Base-by-base conservation (phyloP, 345 rosid species). In the Aegle marmelos region DNA sequence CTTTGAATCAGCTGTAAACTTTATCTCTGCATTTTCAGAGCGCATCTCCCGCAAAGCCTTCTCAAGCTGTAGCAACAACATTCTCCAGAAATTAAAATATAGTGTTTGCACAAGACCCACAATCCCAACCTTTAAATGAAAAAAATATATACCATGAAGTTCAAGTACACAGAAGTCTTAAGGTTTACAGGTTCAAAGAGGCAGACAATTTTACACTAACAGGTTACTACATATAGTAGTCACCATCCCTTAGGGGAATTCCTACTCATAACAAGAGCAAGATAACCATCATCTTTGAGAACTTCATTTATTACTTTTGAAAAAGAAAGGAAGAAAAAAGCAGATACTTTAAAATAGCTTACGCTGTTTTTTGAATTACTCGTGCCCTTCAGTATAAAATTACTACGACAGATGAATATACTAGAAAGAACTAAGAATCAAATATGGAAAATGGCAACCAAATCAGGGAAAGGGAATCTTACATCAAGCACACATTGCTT, bases 401-500 rank as follows among this genome's bases (percentile, higher is more conserved):
- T 25, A 10, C 31, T 58, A 24, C 2, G 57, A 9, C 11, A 10
- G 19, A n/a, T 21, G 4, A 78, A 50, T 34, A 75, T 56, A 41
- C 30, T 22, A 45, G 41, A 59, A 30, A 68, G 30, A 59, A 57
- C 41, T 54, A 4, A 54, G 27, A 75, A 70, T 8, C 34, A 17
- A 34, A 58, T n/a, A 13, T 25, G 16, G 36, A 57, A 16, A 66
- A 21, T 37, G 6, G 27, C 60, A 0, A 58, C 45, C 30, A 53
- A 64, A 70, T 45, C 19, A 34, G 48, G 62, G 63, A 67, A 17
- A 17, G 27, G 64, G 68, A 82, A 60, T 53, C 97, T 89, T 86
- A 96, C 99, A 88, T 96, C 97, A 69, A 73, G 78, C 83, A 91
- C 91, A 70, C 99, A 96, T 74, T 94, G 97, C 85, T 94, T 96